phyloP scores from a whole-genome alignment of 129 eudicot species.

The Pseudognaphalium luteoalbum region DNA sequence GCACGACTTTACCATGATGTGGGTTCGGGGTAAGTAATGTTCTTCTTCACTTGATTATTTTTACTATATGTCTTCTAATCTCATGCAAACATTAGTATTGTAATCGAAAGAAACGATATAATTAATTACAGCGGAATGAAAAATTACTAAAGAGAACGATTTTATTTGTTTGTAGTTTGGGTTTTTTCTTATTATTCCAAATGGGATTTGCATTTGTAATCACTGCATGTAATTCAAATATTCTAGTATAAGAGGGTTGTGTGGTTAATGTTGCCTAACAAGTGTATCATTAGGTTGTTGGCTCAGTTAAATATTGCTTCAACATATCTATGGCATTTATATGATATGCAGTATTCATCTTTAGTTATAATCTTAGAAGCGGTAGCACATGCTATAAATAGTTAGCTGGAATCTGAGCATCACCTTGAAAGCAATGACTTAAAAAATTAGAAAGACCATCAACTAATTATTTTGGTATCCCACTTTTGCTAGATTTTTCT shows the following conservation, averaged over 20 bases:
- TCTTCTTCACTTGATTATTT: background rate
- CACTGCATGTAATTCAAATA: background rate
- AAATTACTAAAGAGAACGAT: no score
- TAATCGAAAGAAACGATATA: background rate
- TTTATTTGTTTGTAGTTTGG: background rate
- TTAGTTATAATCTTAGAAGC: no score
- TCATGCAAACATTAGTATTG: conserved; percentile 2
- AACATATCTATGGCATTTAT: no score
- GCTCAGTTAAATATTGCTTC: background rate
- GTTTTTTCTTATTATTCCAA: no score
- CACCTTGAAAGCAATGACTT: no score
- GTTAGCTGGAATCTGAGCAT: background rate
- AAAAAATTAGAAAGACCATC: no score
- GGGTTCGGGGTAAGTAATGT: conserved; percentile 61
- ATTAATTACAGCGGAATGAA: no score
- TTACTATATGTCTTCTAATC: background rate
- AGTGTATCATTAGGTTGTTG: background rate
- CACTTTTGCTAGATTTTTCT: background rate
- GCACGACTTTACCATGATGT: conserved; percentile 73
- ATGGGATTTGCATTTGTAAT: background rate
- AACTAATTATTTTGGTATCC: background rate
- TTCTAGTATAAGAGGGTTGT: background rate
- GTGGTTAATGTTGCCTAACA: background rate
- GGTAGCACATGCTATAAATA: no score
- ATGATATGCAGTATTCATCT: no score